Evolutionary conservation across 2,329 filamentous ascomycete species (phyloP).

Genomic region (Nemania sp.): DNA sequence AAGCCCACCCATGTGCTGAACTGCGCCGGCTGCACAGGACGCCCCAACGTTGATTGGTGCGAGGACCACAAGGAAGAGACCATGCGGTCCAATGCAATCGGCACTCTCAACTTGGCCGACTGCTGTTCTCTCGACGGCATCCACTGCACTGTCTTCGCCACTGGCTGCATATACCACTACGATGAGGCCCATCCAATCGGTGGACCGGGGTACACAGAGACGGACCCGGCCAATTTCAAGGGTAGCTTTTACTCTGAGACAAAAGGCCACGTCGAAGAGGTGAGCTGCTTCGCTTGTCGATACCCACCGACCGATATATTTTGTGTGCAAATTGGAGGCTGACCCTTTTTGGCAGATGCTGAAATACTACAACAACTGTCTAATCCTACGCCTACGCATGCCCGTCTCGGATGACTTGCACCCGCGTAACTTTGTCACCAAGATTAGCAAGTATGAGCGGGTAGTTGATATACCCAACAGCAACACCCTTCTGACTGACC

Average conservation of each 20-base stretch:
- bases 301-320: not conserved
- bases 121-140: constrained; percentile 61
- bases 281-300: constrained; percentile 44
- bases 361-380: constrained; percentile 62
- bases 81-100: constrained; percentile 68
- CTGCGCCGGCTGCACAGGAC: constrained; percentile 66
- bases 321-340: not conserved
- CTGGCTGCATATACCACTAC: constrained; percentile 69
- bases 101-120: constrained; percentile 65
- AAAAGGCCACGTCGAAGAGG: constrained; percentile 67
- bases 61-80: constrained; percentile 71
- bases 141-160: constrained; percentile 68
- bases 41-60: constrained; percentile 72
- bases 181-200: constrained; percentile 63
- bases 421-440: constrained; percentile 69
- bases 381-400: constrained; percentile 70
- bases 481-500: constrained; percentile 67
- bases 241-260: constrained; percentile 71
- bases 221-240: constrained; percentile 65
- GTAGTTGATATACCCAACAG: constrained; percentile 71
- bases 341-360: constrained; percentile 52
- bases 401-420: constrained; percentile 70
- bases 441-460: constrained; percentile 65
- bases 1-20: constrained; percentile 70
- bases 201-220: constrained; percentile 63